Conservation (phyloP, 164 flowering plant species). For the Magnolia kwangsiensis region DNA sequence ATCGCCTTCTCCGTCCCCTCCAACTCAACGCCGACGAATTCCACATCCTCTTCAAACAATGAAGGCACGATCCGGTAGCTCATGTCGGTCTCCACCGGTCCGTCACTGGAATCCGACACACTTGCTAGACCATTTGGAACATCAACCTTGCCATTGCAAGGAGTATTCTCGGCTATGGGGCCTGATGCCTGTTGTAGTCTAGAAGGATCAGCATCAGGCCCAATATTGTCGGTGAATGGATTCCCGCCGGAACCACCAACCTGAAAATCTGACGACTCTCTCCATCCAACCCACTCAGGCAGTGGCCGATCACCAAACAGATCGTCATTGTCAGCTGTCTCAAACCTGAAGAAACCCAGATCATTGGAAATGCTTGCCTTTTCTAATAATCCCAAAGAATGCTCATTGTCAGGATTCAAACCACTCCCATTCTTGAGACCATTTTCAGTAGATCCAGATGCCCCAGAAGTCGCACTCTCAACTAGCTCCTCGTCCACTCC, state of each 20-base stretch:
- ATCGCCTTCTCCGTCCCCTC: slow-evolving; percentile 89
- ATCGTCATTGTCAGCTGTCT: slow-evolving; percentile 38
- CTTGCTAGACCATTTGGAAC: slow-evolving; percentile 48
- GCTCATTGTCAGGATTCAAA: slow-evolving; percentile 13
- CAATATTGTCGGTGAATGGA: slow-evolving; percentile 47
- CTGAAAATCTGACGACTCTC: slow-evolving; percentile 51
- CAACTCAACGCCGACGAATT: slow-evolving; percentile 83
- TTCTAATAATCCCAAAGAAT: slow-evolving; percentile 3
- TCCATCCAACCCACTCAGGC: slow-evolving; percentile 85
- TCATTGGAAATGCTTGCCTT: slow-evolving; percentile 35
- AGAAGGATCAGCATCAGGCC: slow-evolving; percentile 15
- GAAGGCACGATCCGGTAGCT: slow-evolving; percentile 49
- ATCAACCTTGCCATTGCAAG: slow-evolving; percentile 30
- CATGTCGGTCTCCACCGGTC: slow-evolving; percentile 21
- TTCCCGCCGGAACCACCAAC: slow-evolving; percentile 55
- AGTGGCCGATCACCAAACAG: slow-evolving; percentile 51
- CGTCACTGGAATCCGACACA: slow-evolving; percentile 27
- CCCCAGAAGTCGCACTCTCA: slow-evolving; percentile 33
- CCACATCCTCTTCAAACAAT: slow-evolving; percentile 83
- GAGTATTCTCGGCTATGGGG: slow-evolving; percentile 14
- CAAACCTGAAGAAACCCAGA: slow-evolving; percentile 40
- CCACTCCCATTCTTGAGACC: slow-evolving; percentile 26
- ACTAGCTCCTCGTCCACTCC: slow-evolving; percentile 77
- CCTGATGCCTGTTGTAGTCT: slow-evolving; percentile 18
- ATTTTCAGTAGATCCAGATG: slow-evolving; percentile 36